phyloP scores from a whole-genome alignment of 2,329 filamentous ascomycete genomes.

The Annulohypoxylon truncatum region DNA sequence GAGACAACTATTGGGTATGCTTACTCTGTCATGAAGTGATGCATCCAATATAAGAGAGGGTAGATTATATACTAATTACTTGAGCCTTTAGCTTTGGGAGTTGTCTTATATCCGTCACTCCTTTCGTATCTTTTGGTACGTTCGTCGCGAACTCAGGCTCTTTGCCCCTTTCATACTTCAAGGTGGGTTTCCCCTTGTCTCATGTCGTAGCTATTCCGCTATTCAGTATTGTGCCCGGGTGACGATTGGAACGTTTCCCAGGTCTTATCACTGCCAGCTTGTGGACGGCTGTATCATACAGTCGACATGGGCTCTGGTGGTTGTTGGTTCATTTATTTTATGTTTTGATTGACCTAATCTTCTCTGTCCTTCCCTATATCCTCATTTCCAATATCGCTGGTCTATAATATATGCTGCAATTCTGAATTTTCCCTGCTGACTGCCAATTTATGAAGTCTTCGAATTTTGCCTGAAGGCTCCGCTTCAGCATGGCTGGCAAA shows the following conservation, averaged over 20 bases:
- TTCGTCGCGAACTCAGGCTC: not conserved
- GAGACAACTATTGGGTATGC: constrained; percentile 10
- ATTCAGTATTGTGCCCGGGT: not conserved
- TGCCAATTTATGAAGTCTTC: constrained; percentile 3
- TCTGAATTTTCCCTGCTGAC: constrained; percentile 10
- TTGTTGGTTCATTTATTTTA: not conserved
- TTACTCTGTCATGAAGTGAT: not conserved
- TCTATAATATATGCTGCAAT: not conserved
- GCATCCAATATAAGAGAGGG: not conserved
- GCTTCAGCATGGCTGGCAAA: constrained; percentile 59
- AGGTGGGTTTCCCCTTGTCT: not conserved
- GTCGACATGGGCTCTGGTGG: too few relatives aligned
- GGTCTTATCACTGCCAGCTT: not conserved
- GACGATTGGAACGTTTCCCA: not conserved
- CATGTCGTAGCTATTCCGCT: not conserved
- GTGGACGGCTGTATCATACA: not conserved
- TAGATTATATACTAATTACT: constrained; percentile 4
- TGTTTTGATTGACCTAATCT: not conserved
- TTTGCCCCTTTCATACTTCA: not conserved
- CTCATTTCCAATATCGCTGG: not conserved
- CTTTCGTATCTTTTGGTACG: not conserved
- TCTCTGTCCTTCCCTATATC: not conserved
- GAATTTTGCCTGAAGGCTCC: not conserved
- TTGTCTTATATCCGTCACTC: not conserved
- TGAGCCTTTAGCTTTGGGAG: not conserved